These are phyloP conservation scores for Agarophyton chilense DNA, from an alignment of 23 red algal genomes.

Conservation along the genomic window DNA sequence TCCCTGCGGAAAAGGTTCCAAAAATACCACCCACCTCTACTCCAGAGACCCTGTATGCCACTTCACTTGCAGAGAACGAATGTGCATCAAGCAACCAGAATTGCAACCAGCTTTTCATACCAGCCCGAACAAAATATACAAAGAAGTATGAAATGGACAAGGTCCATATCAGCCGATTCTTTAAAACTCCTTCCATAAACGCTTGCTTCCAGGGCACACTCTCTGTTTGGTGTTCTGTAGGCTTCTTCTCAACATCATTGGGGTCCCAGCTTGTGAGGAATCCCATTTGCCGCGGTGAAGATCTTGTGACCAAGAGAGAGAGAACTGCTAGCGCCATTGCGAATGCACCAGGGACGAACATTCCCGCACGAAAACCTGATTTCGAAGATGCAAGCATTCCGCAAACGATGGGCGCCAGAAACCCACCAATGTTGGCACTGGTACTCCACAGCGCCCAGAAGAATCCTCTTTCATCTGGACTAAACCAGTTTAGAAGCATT, in stretches of 20 bases:
- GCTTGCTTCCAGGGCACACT: slow-evolving; percentile 22
- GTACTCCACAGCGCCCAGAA: slow-evolving; percentile 86
- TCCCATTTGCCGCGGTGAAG: slow-evolving; percentile 48
- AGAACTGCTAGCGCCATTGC: slow-evolving; percentile 28
- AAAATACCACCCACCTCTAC: slow-evolving; percentile 80
- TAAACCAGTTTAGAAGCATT: slow-evolving; percentile 77
- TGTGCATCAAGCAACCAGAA: slow-evolving; percentile 69
- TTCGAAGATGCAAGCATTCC: slow-evolving; percentile 43
- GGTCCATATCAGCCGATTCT: slow-evolving; percentile 67
- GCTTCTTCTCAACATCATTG: neutral
- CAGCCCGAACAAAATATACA: slow-evolving; percentile 76
- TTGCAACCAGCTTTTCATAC: slow-evolving; percentile 76
- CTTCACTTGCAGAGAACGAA: slow-evolving; percentile 43
- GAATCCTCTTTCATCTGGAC: slow-evolving; percentile 61
- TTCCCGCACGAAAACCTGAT: slow-evolving; percentile 57
- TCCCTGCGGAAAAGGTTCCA: slow-evolving; percentile 79
- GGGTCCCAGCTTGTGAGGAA: slow-evolving; percentile 43
- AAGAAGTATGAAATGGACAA: slow-evolving; percentile 81
- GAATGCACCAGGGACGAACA: slow-evolving; percentile 57
- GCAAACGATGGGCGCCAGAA: slow-evolving; percentile 83
- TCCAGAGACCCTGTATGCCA: slow-evolving; percentile 58
- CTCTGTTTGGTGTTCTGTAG: neutral
- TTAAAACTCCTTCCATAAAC: slow-evolving; percentile 57
- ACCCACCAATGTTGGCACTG: slow-evolving; percentile 78
- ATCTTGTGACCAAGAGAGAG: slow-evolving; percentile 17